phyloP scores from a whole-genome alignment of 176 grass and related monocot genomes.

The Puya raimondii region DNA sequence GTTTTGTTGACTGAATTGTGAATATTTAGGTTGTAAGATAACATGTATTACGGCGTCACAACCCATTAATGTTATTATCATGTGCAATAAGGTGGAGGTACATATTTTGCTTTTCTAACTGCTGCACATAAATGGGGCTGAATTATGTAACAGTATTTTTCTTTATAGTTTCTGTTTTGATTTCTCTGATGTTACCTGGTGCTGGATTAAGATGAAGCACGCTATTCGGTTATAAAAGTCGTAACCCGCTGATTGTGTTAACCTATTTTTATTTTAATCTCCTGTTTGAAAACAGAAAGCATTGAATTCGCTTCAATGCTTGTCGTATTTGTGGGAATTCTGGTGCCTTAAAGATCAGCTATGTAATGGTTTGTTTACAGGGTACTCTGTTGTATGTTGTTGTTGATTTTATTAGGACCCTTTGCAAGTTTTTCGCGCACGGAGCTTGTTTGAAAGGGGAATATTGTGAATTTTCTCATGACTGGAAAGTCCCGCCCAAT shows the following conservation, averaged over 20 bases:
- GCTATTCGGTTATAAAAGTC: neutral
- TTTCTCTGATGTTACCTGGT: neutral
- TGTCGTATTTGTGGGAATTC: neutral
- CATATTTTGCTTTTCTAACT: no score
- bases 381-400: constrained; percentile 21
- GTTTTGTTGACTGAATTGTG: no score
- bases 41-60: no score
- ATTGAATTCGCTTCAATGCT: neutral
- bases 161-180: no score
- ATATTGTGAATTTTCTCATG: constrained; percentile 82
- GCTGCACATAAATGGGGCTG: no score
- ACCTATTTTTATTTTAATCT: neutral
- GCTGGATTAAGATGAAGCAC: neutral
- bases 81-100: no score
- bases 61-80: no score
- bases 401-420: constrained; percentile 41
- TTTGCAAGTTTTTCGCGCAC: constrained; percentile 84
- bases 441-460: constrained; percentile 91
- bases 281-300: neutral
- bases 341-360: neutral
- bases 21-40: no score
- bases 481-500: constrained; percentile 68
- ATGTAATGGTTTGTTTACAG: constrained; percentile 11
- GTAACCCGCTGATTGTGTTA: neutral
- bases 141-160: no score